Conservation (phyloP, 495 filamentous ascomycete genomes). For the Penicillium tannophilum region DNA sequence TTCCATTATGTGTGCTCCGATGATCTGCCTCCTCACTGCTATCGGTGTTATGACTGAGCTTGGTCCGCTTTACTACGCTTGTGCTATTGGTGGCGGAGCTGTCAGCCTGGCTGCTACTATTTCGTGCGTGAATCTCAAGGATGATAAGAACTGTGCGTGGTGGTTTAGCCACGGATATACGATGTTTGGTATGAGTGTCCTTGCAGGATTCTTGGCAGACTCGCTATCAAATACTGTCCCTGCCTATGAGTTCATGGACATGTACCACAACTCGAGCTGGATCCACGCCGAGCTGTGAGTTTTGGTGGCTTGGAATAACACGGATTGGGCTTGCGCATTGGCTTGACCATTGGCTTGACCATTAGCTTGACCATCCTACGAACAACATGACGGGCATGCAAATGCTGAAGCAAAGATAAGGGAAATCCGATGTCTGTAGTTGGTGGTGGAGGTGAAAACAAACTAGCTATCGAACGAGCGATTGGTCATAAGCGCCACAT, state of each 20-base stretch:
- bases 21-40: not conserved
- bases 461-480: not conserved
- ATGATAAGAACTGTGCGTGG: not conserved
- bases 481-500: not conserved
- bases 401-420: not conserved
- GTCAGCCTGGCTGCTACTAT: not conserved
- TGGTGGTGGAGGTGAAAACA: not conserved
- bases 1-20: not conserved
- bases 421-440: not conserved
- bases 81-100: not conserved
- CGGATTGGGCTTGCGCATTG: not conserved
- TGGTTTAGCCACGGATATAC: not conserved
- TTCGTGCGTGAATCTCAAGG: not conserved
- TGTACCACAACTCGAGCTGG: not conserved
- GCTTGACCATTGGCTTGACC: not conserved
- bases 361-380: not conserved
- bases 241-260: not conserved
- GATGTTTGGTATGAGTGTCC: not conserved
- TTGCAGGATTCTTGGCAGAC: not conserved
- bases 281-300: not conserved
- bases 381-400: not conserved
- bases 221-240: not conserved
- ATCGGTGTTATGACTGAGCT: not conserved
- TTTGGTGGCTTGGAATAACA: not conserved
- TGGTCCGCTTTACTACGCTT: not conserved